These are phyloP conservation scores for Silene coronaria DNA, from an alignment of 179 eudicot species.

Conservation along the genomic window DNA sequence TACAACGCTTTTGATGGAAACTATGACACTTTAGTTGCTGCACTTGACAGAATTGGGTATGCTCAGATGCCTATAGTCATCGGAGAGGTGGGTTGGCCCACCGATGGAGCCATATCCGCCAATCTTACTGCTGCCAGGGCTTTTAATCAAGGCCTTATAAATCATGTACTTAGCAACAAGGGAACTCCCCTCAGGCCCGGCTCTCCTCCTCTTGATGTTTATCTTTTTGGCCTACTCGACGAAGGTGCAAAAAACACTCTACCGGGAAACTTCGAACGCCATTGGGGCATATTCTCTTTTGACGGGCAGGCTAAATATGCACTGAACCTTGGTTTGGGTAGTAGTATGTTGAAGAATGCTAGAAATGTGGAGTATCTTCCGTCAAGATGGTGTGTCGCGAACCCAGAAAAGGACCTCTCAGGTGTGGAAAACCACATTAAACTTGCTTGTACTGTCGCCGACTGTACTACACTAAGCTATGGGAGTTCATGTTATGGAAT, in stretches of 20 bases:
- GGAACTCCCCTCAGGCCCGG: constrained; percentile 18
- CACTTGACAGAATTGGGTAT: constrained; percentile 13
- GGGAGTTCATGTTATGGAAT: constrained; percentile 15
- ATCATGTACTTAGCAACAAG: constrained; percentile 11
- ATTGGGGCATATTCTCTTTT: constrained; percentile 18
- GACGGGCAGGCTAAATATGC: constrained; percentile 19
- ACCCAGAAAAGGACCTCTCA: neutral
- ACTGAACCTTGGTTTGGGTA: constrained; percentile 9
- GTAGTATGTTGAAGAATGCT: neutral
- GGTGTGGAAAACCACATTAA: neutral
- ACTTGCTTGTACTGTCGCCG: constrained; percentile 3
- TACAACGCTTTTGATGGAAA: constrained; percentile 20
- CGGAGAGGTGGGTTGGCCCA: constrained; percentile 22
- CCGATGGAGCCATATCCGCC: constrained; percentile 13
- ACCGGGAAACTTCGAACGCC: constrained; percentile 19
- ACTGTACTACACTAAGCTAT: constrained; percentile 1
- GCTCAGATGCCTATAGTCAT: constrained; percentile 16
- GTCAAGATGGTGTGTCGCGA: constrained; percentile 10
- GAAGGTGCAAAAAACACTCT: constrained; percentile 6
- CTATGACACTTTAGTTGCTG: constrained; percentile 16
- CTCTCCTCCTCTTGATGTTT: constrained; percentile 1
- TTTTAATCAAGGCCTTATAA: constrained; percentile 17
- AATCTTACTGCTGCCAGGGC: constrained; percentile 5
- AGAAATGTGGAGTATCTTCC: constrained; percentile 3
- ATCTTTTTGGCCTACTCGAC: constrained; percentile 18